phyloP scores from a whole-genome alignment of 192 early-diverging fungal species.

The Coemansia sp. region DNA sequence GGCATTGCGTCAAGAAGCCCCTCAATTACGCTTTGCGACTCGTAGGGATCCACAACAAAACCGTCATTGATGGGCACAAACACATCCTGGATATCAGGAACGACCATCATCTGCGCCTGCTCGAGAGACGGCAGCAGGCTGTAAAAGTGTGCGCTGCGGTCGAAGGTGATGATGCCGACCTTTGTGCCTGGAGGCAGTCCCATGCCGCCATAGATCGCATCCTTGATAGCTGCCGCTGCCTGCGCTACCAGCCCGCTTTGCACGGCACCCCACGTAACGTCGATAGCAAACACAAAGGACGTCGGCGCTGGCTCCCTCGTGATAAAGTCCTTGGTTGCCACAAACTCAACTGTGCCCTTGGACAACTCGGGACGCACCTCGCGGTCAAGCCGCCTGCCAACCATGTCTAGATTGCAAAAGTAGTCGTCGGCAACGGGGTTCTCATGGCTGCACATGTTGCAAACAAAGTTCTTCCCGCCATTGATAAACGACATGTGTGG shows the following conservation, averaged over 20 bases:
- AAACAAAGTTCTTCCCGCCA: conserved; percentile 88
- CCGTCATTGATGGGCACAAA: conserved; percentile 94
- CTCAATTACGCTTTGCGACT: conserved; percentile 79
- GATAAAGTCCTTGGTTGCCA: conserved; percentile 71
- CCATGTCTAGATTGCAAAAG: conserved; percentile 95
- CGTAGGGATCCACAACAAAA: conserved; percentile 82
- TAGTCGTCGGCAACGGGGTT: conserved; percentile 85
- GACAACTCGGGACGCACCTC: conserved; percentile 85
- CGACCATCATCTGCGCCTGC: conserved; percentile 92
- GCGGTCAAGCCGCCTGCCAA: conserved; percentile 78
- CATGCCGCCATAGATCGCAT: conserved; percentile 64
- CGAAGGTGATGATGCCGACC: conserved; percentile 90
- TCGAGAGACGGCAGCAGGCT: conserved; percentile 81
- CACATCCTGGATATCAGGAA: conserved; percentile 85
- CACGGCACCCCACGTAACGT: conserved; percentile 86
- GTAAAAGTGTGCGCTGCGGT: conserved; percentile 92
- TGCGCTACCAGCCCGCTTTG: conserved; percentile 79
- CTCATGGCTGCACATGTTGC: conserved; percentile 89
- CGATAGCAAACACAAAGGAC: conserved; percentile 89
- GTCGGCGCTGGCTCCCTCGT: conserved; percentile 66
- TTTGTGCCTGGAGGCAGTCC: conserved; percentile 60
- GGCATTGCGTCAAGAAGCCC: conserved; percentile 80
- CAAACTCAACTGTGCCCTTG: conserved; percentile 89
- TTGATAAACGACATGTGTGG: conserved; percentile 84
- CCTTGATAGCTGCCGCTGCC: conserved; percentile 66